Evolutionary conservation across 2,329 filamentous ascomycete genomes (phyloP), one percentile per base, ranked within the genome.

Genomic region (Apiospora marii): DNA sequence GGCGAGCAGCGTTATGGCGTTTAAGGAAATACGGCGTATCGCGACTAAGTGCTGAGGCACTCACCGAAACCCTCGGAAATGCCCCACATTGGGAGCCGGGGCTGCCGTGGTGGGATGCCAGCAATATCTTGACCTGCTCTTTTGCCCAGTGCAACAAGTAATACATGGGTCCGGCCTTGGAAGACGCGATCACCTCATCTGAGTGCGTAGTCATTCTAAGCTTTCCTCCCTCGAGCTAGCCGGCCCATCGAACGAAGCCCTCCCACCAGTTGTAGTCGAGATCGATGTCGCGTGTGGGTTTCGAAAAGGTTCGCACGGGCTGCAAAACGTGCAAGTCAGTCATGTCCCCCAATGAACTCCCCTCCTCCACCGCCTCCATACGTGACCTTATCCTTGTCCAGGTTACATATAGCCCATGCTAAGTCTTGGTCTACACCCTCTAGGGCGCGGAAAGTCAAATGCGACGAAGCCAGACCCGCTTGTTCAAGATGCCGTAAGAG

Each of bases 381-480:
- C n/a, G n/a, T n/a, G n/a, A n/a, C n/a, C n/a, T n/a, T n/a, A n/a
- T 30, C 1, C 30, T n/a, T 22, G 27, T 12, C 14, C 64, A 22
- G 46, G 49, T 69, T 0, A 13, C n/a, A 13, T 53, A 24, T 5
- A 4, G 4, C 24, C 14, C 4, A 53, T 53, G 12, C 24, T 27
- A 12, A 53, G 49, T 30, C n/a, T 14, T 24, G 49, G 0, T 4
- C 12, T 13, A 0, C 37, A 8, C 7, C 30, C 48, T n/a, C 27
- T 70, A 80, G 80, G 64, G 74, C 74, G 24, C 77, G 80, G 34
- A 78, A 77, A 68, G 76, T 82, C 68, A 82, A 81, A 72, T 82
- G 81, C 34, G 81, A 82, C 44, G 81, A 82, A 73, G 75, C 72
- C 6, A 74, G 75, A 30, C 80, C 80, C 1, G 67, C 74, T 0